Percentiles rank a stretch among this genome's conserved stretches.
These are phyloP conservation scores for Pelargonium australe DNA, from an alignment of 441 rosid genomes.

Conservation along the genomic window DNA sequence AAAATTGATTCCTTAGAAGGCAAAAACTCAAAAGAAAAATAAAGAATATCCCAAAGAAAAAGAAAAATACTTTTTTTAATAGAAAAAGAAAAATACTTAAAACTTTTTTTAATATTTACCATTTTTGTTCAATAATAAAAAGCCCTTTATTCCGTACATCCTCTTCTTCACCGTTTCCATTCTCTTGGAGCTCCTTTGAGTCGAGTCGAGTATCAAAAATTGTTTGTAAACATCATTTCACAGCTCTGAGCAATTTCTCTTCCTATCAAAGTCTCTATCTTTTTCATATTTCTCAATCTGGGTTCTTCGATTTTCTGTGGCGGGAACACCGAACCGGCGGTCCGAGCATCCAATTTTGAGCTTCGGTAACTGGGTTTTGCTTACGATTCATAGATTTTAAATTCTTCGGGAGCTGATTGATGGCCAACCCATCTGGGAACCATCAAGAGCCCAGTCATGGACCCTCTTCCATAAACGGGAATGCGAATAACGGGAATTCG, in stretches of 20 bases:
- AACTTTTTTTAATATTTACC: too few species aligned
- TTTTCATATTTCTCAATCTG: neutral
- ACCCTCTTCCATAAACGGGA: neutral
- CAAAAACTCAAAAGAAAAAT: too few species aligned
- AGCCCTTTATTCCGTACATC: too few species aligned
- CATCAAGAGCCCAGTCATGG: neutral
- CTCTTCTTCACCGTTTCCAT: too few species aligned
- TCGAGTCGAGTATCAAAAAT: too few species aligned
- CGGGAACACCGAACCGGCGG: neutral
- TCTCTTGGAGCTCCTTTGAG: too few species aligned
- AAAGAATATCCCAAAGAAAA: too few species aligned
- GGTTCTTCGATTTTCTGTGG: conserved; percentile 5
- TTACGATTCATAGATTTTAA: neutral
- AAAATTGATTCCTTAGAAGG: too few species aligned
- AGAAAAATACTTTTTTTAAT: too few species aligned
- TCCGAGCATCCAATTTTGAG: neutral
- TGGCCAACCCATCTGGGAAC: conserved; percentile 8
- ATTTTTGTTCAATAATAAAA: too few species aligned
- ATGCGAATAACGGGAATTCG: neutral
- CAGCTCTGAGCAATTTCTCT: neutral
- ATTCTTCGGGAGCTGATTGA: conserved; percentile 1
- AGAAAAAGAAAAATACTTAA: too few species aligned
- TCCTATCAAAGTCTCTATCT: neutral
- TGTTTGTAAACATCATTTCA: neutral
- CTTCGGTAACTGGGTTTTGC: neutral